Evolutionary conservation across 208 protist species (phyloP).

Genomic region (Crithidia expoeki): DNA sequence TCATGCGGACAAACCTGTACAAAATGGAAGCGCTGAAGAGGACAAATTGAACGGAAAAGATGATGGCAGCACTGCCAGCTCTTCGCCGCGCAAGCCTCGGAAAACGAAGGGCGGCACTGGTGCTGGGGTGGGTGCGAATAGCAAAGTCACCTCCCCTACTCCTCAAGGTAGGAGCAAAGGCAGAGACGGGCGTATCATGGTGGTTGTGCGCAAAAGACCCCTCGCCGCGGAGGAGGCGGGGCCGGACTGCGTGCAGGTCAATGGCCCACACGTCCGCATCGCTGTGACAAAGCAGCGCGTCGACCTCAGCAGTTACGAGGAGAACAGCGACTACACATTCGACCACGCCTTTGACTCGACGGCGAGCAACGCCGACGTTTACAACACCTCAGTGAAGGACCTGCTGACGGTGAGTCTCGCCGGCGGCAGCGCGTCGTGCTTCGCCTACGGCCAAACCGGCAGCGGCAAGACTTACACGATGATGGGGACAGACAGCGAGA

Average conservation of each 20-base stretch:
- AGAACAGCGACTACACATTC: slow-evolving; percentile 94
- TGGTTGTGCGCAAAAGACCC: slow-evolving; percentile 90
- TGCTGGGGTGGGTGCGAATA: not conserved
- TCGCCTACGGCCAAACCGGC: slow-evolving; percentile 93
- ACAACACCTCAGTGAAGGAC: slow-evolving; percentile 69
- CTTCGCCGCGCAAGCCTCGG: not conserved
- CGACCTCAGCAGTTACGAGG: slow-evolving; percentile 95
- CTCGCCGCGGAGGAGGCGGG: slow-evolving; percentile 49
- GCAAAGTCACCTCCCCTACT: not conserved
- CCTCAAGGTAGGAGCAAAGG: slow-evolving; percentile 15
- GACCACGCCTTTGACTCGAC: slow-evolving; percentile 91
- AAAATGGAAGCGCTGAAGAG: not conserved
- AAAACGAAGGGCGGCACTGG: not conserved
- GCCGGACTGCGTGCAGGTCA: slow-evolving; percentile 58
- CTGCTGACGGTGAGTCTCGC: slow-evolving; percentile 89
- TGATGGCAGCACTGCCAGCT: not conserved
- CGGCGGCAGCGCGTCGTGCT: slow-evolving; percentile 94
- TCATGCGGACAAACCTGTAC: not conserved
- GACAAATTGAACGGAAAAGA: not conserved
- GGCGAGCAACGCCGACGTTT: slow-evolving; percentile 85
- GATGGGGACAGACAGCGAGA: slow-evolving; percentile 71
- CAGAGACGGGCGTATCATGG: slow-evolving; percentile 74
- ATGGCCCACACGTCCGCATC: slow-evolving; percentile 51
- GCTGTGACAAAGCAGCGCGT: slow-evolving; percentile 86
- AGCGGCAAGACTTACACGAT: slow-evolving; percentile 96